Evolutionary conservation across 352 stramenopile species (phyloP), one percentile per base, ranked within the genome.

Genomic region (Globisporangium uncinulatum): DNA sequence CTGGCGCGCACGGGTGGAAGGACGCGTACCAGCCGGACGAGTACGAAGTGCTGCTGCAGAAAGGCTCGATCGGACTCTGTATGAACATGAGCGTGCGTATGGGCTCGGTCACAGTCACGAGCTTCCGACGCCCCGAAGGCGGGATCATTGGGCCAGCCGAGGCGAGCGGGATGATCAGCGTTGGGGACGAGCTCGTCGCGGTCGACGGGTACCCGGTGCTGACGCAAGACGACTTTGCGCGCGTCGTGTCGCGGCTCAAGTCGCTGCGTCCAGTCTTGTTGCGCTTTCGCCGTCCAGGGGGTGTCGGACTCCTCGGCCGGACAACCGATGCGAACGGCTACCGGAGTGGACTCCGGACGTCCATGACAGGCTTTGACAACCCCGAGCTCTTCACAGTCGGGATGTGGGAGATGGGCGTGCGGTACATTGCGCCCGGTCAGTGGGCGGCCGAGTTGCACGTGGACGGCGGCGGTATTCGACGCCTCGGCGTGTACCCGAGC

Each of bases 71-170:
- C 45, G 86, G 86, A 3, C 69, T 95, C 32, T 95, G 86, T 61
- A 95, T 95, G 86, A 95, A 95, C 65, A 95, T 95, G 86, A 93
- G 83, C 57, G 81, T 95, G 56, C 79, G 85, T 13, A 65, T 82
- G 56, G 83, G 83, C 10, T 89, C 80, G 8, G 83, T 95, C 43
- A 85, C 74, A 0, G 83, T 95, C 29, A 91, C 84, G 29, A 90
- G 85, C 43, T 95, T 95, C 56, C 79, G 85, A 6, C 82, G 84
- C 4, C 85, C 85, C 4, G 78, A 89, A n/a, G 62, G 71, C 13
- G 69, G 69, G 20, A 73, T 93, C 57, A 83, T 95, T 32, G 85
- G 85, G 31, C 85, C 85, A 17, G 85, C 83, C 7, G 85, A 95
- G 67, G 83, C 83, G 11, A 89, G 83, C 37, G 83, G 83, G 7